phyloP scores from a whole-genome alignment of 2,329 filamentous ascomycete species.

The Sporothrix brunneoviolacea region DNA sequence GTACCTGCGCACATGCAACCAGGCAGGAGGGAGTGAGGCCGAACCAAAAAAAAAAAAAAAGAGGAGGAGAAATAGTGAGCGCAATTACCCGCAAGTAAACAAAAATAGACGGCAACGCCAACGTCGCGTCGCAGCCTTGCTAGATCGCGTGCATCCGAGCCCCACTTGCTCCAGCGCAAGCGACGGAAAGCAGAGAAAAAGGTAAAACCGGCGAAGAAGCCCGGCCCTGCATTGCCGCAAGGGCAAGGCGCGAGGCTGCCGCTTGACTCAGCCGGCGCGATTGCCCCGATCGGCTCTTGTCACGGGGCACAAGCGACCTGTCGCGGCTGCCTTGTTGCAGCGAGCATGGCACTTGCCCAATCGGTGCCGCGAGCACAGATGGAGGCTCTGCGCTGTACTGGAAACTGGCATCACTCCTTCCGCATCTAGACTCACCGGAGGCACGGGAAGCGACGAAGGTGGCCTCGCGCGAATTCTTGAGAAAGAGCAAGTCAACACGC shows the following conservation, averaged over 20 bases:
- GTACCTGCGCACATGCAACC: too few species aligned
- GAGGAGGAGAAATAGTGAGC: too few species aligned
- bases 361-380: background rate
- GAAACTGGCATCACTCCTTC: too few species aligned
- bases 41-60: background rate
- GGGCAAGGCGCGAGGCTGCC: constrained; percentile 8
- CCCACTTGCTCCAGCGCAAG: constrained; percentile 1
- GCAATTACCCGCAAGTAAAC: constrained; percentile 6
- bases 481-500: too few species aligned
- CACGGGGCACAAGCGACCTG: too few species aligned
- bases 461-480: too few species aligned
- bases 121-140: constrained; percentile 12
- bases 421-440: too few species aligned
- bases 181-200: too few species aligned
- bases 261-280: constrained; percentile 8
- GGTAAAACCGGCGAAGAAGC: too few species aligned
- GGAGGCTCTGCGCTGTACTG: background rate
- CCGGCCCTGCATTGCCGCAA: background rate
- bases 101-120: background rate
- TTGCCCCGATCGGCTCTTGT: too few species aligned
- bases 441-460: too few species aligned
- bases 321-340: background rate
- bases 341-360: background rate
- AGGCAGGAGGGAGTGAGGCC: background rate
- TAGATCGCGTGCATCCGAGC: constrained; percentile 1